Conservation (phyloP, 1,139 yeast genomes). For the Kodamaea fungicola region DNA sequence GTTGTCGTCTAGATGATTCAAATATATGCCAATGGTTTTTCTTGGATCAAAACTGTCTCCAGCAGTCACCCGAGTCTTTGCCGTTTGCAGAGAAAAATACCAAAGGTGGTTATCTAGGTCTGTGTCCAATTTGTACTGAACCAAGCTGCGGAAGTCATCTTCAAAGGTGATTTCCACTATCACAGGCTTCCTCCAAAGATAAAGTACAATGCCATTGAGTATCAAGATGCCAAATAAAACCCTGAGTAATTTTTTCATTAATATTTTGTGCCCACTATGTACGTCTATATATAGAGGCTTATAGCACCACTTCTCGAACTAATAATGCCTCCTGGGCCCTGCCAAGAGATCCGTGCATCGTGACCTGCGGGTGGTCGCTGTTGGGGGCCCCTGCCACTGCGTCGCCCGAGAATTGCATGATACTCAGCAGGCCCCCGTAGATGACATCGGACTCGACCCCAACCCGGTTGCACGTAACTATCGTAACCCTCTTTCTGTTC, state of each 20-base stretch:
- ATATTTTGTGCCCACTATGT: too few species aligned
- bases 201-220: too few species aligned
- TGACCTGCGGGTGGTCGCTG: conserved; percentile 46
- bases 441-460: conserved; percentile 70
- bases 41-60: conserved; percentile 19
- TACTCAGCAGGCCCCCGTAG: conserved; percentile 71
- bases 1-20: conserved; percentile 8
- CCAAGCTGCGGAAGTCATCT: conserved; percentile 8
- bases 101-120: conserved; percentile 25
- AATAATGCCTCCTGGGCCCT: conserved; percentile 63
- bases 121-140: conserved; percentile 13
- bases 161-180: conserved; percentile 2
- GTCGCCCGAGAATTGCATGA: conserved; percentile 39
- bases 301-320: conserved; percentile 46
- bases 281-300: too few species aligned
- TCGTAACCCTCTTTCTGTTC: conserved; percentile 25
- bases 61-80: background rate
- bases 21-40: conserved; percentile 19
- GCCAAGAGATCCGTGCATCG: conserved; percentile 52
- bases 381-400: conserved; percentile 26
- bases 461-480: conserved; percentile 62
- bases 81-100: conserved; percentile 14
- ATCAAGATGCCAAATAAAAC: background rate
- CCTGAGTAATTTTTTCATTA: background rate
- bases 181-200: too few species aligned